Percentiles rank a stretch among this genome's conserved stretches.
Conservation (phyloP, 2,329 filamentous ascomycete species). For the Fusarium stilboides region DNA sequence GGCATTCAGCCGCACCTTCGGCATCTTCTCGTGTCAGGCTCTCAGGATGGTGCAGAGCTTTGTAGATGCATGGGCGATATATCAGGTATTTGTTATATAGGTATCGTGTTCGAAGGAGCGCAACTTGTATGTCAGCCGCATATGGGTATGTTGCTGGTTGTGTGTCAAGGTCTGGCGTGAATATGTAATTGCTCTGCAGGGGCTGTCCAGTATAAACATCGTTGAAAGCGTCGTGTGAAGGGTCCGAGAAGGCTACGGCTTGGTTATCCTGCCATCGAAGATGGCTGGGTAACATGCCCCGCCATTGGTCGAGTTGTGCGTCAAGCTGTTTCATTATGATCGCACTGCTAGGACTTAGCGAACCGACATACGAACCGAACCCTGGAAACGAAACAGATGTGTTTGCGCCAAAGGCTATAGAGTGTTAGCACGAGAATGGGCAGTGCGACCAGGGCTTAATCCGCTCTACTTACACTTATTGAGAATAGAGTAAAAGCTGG, state of each 20-base stretch:
- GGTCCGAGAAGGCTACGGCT: conserved; percentile 51
- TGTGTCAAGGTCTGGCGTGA: conserved; percentile 45
- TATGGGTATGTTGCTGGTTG: conserved; percentile 61
- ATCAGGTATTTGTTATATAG: conserved; percentile 72
- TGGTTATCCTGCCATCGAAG: conserved; percentile 72
- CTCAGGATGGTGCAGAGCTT: conserved; percentile 71
- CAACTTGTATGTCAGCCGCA: conserved; percentile 70
- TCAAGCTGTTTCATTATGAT: conserved; percentile 66
- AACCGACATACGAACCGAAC: conserved; percentile 32
- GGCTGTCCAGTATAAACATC: conserved; percentile 41
- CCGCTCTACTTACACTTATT: conserved; percentile 62
- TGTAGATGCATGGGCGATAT: conserved; percentile 72
- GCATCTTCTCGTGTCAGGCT: conserved; percentile 68
- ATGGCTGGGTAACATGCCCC: conserved; percentile 66
- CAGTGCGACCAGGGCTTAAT: background rate
- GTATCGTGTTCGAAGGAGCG: conserved; percentile 70
- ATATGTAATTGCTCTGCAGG: conserved; percentile 43
- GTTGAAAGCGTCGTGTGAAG: conserved; percentile 36
- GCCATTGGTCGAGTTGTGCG: conserved; percentile 71
- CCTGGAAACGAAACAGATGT: conserved; percentile 33
- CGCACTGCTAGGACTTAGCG: conserved; percentile 29
- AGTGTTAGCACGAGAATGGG: conserved; percentile 10
- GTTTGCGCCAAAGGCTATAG: conserved; percentile 41
- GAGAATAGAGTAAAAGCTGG: conserved; percentile 67
- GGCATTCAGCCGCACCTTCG: conserved; percentile 69